These are phyloP conservation scores for Calocybe cyanea DNA, from an alignment of 768 basidiomycete genomes.

Conservation along the genomic window DNA sequence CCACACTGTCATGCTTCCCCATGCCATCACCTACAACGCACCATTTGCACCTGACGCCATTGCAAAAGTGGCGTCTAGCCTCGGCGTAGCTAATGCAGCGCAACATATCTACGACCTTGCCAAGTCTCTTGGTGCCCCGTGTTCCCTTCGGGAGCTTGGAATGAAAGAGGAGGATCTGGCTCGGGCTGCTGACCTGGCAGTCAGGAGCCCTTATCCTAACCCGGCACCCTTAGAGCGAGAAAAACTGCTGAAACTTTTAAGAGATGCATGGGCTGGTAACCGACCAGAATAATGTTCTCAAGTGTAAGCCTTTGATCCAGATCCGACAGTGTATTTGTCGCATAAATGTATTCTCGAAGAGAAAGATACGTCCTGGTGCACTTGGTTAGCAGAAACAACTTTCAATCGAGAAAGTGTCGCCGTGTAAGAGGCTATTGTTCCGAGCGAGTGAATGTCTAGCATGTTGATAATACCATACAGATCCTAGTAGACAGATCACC, in stretches of 20 bases:
- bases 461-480: too few relatives aligned
- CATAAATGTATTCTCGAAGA: too few relatives aligned
- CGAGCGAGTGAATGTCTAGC: too few relatives aligned
- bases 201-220: slow-evolving; percentile 34
- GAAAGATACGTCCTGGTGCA: too few relatives aligned
- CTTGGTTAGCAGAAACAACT: too few relatives aligned
- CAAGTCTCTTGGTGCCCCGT: slow-evolving; percentile 25
- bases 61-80: slow-evolving; percentile 25
- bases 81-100: slow-evolving; percentile 19
- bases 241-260: slow-evolving; percentile 23
- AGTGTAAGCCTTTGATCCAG: too few relatives aligned
- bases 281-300: slow-evolving; percentile 17
- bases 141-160: slow-evolving; percentile 32
- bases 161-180: slow-evolving; percentile 38
- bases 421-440: too few relatives aligned
- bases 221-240: slow-evolving; percentile 33
- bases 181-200: slow-evolving; percentile 32
- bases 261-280: slow-evolving; percentile 27
- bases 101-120: slow-evolving; percentile 22
- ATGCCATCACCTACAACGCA: slow-evolving; percentile 36
- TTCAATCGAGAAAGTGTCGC: too few relatives aligned
- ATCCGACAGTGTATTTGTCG: too few relatives aligned
- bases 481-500: too few relatives aligned
- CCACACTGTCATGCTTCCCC: slow-evolving; percentile 39
- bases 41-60: slow-evolving; percentile 29